Percentiles rank a stretch among this genome's conserved stretches.
phyloP scores from a whole-genome alignment of 371 early-diverging fungal genomes.

The Spraguea lophii region DNA sequence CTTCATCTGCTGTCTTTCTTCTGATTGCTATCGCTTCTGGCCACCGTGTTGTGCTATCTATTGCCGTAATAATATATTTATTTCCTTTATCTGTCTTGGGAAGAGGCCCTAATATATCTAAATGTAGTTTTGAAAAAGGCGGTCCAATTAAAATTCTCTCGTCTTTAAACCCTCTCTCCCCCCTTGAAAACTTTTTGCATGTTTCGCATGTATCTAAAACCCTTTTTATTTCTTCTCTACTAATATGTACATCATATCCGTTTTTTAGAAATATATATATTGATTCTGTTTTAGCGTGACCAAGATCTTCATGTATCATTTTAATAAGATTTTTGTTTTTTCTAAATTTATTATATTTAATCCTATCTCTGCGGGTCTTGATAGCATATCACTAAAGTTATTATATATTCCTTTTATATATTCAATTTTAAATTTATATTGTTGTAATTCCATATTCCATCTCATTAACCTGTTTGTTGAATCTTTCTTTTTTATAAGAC shows the following conservation, averaged over 20 bases:
- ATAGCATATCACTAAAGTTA: neutral
- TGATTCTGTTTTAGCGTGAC: neutral
- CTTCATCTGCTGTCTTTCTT: conserved; percentile 16
- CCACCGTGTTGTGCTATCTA: conserved; percentile 46
- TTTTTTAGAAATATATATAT: neutral
- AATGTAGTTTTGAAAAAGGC: neutral
- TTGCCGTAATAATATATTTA: conserved; percentile 44
- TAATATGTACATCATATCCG: neutral
- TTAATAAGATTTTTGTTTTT: neutral
- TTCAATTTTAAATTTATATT: conserved; percentile 1
- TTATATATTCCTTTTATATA: neutral
- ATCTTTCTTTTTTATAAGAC: neutral
- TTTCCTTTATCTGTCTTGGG: conserved; percentile 27
- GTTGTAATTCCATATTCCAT: neutral
- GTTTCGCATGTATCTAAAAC: neutral
- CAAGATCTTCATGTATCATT: neutral
- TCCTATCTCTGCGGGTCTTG: neutral
- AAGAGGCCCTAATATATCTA: conserved; percentile 45
- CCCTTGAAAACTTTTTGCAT: neutral
- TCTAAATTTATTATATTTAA: neutral
- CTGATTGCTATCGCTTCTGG: conserved; percentile 41
- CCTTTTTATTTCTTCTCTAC: neutral
- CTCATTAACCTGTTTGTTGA: neutral
- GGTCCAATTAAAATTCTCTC: neutral
- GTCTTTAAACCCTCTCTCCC: neutral